Evolutionary conservation across 2,329 filamentous ascomycete species (phyloP), one percentile per base, ranked within the genome.

Genomic region (Cladophialophora immunda): DNA sequence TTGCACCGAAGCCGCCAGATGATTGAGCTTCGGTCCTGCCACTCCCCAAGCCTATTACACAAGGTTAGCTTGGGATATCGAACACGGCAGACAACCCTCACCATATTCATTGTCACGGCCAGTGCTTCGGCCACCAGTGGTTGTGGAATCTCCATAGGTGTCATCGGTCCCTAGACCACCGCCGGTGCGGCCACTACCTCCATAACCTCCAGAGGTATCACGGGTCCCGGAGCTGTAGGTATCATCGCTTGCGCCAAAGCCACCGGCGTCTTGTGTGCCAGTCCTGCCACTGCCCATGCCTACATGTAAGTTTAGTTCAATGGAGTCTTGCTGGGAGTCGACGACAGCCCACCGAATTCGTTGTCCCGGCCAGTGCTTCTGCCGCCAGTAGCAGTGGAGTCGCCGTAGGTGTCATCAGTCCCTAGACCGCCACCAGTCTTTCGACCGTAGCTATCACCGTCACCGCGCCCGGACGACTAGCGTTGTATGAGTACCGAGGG

Each of bases 391-490:
- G 17, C 7, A 9, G 47, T 27, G 30, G 66, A 68, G 25, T 32
- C 30, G 22, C 69, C 73, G 55, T 73, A 70, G 34, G 64, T 65
- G 41, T 71, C 69, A 32, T 69, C 67, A 29, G 53, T 50, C 7
- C 69, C 68, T 62, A 68, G 68, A 34, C 69, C 69, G 25, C 69
- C 69, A n/a, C 67, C 59, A n/a, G 68, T 70, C 30, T 19, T 47
- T 27, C 63, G 57, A 34, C 58, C 63, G 9, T 62, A 64, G 54
- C 34, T 62, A 58, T 52, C 52, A 36, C 58, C 53, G 47, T 62
- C 62, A 41, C 58, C 66, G 13, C 34, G 53, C 17, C 64, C 58
- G 27, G 32, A 53, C 17, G 50, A 57, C 63, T 54, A 22, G 29
- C 27, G 15, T 17, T 17, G 22, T 53, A 13, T 53, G 3, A 53